Base-by-base conservation (phyloP, 208 protist species). In the Leishmania guyanensis region DNA sequence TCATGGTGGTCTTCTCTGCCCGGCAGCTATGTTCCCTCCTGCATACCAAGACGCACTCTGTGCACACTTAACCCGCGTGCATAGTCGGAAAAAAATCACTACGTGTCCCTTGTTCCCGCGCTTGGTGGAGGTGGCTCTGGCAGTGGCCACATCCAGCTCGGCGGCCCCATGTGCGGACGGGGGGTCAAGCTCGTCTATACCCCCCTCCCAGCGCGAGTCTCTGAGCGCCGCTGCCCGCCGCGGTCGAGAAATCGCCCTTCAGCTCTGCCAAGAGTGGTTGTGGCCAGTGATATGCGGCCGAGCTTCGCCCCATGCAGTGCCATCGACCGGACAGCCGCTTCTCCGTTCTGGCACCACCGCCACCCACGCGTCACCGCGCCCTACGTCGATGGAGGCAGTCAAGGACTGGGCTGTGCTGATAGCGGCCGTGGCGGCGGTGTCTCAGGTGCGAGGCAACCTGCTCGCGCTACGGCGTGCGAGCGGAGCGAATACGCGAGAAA, bases 81-180 rank as follows among this genome's bases (percentile, higher is more conserved):
- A 17, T 10, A 48, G 86, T 4, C 81, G 81, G 58, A 91, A 88
- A 64, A 85, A 90, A 78, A 53, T 79, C 68, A 77, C 89, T 20
- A 85, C 85, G 6, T 92, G 79, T 1, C 84, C 91, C 0, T 77
- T 95, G 10, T 85, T 93, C 54, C 66, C 84, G 22, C 89, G 90
- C 4, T 77, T 95, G 26, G 5, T 95, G 29, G 82, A 90, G 81
- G 86, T 92, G 20, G 88, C 89, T 0, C 22, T 90, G 6, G 6
- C 65, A 51, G 43, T 76, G 17, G 66, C 65, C 8, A 70, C 68
- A 5, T 26, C 73, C 10, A 60, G 70, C 17, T 22, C 72, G 9
- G 53, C 51, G 50, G 46, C 72, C 29, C 26, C 29, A 70, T 10
- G 8, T 36, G 33, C 2, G 9, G 51, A 29, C 51, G 29, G n/a